These are phyloP conservation scores for Rhazya stricta DNA, from an alignment of 257 asterid genomes.

Conservation along the genomic window DNA sequence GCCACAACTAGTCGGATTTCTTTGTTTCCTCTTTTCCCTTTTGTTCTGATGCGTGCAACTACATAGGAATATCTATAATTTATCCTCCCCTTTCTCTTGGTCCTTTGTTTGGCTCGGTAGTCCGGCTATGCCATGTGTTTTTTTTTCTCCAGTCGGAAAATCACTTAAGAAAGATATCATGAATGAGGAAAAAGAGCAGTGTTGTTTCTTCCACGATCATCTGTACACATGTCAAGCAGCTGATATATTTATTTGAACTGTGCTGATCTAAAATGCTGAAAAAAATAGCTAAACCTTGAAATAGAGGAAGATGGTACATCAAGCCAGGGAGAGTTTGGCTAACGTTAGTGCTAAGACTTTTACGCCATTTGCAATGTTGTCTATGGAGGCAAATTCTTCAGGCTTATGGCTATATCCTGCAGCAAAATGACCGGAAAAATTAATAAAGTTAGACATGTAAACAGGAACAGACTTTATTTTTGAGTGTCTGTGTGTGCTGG, in stretches of 20 bases:
- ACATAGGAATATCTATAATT: not conserved
- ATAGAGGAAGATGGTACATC: constrained; percentile 4
- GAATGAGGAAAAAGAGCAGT: not conserved
- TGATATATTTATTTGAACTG: not conserved
- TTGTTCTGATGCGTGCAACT: not conserved
- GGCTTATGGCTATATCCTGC: constrained; percentile 82
- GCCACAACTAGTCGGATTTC: not conserved
- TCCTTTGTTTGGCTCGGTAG: not conserved
- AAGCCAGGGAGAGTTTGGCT: constrained; percentile 45
- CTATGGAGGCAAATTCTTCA: constrained; percentile 56
- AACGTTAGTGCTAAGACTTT: constrained; percentile 62
- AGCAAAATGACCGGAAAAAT: not conserved
- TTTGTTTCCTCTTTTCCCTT: not conserved
- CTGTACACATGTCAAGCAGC: not conserved
- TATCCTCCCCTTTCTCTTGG: not conserved
- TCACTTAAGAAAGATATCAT: not conserved
- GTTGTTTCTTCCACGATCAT: too few relatives aligned
- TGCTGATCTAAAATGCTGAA: not conserved
- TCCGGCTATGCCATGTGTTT: not conserved
- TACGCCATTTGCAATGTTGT: constrained; percentile 67
- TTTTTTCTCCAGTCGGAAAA: too few relatives aligned
- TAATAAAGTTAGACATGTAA: not conserved
- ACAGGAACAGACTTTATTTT: too few relatives aligned
- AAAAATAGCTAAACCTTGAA: not conserved
- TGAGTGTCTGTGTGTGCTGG: too few relatives aligned